These are phyloP conservation scores for Puya raimondii DNA, from an alignment of 176 grass and related monocot genomes.

Conservation along the genomic window DNA sequence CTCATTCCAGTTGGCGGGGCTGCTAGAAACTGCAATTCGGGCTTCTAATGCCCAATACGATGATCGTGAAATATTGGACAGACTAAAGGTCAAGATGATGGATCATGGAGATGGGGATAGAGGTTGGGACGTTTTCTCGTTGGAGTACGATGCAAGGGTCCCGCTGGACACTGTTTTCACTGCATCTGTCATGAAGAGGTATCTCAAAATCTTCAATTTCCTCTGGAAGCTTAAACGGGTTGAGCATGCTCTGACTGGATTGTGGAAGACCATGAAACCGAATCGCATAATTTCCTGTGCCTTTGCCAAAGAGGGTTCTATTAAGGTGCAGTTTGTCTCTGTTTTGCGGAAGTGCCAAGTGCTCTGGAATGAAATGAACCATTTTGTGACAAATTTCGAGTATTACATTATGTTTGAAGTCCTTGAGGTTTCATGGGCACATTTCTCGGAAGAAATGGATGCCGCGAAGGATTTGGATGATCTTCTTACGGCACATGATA, in stretches of 20 bases:
- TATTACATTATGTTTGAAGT: constrained; percentile 99
- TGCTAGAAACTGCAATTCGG: constrained; percentile 79
- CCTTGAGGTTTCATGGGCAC: constrained; percentile 84
- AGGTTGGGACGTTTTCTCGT: constrained; percentile 93
- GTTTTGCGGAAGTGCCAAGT: constrained; percentile 92
- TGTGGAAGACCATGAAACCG: constrained; percentile 95
- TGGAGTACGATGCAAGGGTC: constrained; percentile 81
- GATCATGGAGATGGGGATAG: constrained; percentile 82
- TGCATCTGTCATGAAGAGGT: constrained; percentile 84
- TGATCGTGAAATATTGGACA: constrained; percentile 74
- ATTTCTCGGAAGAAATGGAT: constrained; percentile 94
- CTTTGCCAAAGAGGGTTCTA: constrained; percentile 71
- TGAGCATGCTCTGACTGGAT: constrained; percentile 67
- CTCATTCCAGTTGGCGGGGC: constrained; percentile 76
- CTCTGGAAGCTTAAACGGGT: constrained; percentile 87
- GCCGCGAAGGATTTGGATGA: constrained; percentile 85
- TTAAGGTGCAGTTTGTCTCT: constrained; percentile 54
- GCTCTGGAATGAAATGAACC: constrained; percentile 92
- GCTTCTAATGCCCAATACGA: constrained; percentile 91
- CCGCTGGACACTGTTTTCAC: constrained; percentile 86
- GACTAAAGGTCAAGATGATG: constrained; percentile 96
- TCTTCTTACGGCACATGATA: constrained; percentile 70
- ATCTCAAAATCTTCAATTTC: constrained; percentile 92
- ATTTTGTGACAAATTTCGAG: constrained; percentile 92
- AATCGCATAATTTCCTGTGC: constrained; percentile 85